phyloP scores from a whole-genome alignment of 345 rosid species.

The Eutrema heterophyllum region DNA sequence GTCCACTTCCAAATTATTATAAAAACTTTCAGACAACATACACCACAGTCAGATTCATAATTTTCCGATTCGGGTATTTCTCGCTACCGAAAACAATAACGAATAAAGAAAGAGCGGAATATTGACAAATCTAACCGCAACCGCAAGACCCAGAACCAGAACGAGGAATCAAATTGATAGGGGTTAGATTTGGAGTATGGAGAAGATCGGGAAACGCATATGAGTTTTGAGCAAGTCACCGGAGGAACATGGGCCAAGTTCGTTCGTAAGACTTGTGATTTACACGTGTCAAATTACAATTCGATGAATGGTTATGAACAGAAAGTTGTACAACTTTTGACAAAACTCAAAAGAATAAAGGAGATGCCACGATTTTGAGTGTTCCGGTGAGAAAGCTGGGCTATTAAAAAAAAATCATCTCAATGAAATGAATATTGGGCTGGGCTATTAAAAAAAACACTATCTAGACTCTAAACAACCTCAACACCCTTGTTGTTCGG shows the following conservation, averaged over 20 bases:
- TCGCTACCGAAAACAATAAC: not conserved
- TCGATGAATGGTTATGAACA: no score
- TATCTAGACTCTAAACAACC: no score
- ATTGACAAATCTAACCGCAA: not conserved
- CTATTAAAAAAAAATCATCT: no score
- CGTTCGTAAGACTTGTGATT: not conserved
- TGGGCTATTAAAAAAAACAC: no score
- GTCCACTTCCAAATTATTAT: not conserved
- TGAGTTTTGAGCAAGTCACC: slow-evolving; percentile 21
- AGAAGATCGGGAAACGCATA: slow-evolving; percentile 6
- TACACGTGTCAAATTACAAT: slow-evolving; percentile 7
- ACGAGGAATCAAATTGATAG: not conserved
- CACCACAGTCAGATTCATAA: not conserved
- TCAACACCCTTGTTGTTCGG: no score
- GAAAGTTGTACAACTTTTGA: no score
- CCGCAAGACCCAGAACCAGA: not conserved
- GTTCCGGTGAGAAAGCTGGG: no score
- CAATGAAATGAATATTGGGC: no score
- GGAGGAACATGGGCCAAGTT: slow-evolving; percentile 14
- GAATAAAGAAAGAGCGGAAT: not conserved
- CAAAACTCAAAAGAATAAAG: no score
- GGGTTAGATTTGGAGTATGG: slow-evolving; percentile 12
- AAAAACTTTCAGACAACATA: not conserved
- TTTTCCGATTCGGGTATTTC: not conserved
- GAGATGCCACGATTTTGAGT: no score